These are phyloP conservation scores for Collybia sp. DNA, from an alignment of 768 basidiomycete genomes.

Conservation along the genomic window DNA sequence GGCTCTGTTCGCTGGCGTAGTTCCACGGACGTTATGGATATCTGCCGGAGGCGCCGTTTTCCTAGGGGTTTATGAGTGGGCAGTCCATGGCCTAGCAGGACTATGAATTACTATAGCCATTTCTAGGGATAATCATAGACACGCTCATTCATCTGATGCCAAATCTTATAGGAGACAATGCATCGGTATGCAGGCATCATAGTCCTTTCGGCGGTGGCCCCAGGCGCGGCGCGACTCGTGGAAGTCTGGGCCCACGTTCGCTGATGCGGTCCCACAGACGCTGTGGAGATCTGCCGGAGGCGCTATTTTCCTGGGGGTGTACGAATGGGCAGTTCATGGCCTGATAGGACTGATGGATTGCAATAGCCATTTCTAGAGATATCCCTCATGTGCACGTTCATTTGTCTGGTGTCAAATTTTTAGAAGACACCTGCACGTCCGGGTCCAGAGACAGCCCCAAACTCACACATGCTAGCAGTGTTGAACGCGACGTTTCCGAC, in stretches of 20 bases:
- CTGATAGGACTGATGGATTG: conserved; percentile 27
- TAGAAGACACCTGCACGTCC: too few relatives aligned
- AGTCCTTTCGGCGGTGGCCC: neutral
- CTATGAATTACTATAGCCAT: conserved; percentile 1
- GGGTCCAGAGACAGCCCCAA: too few relatives aligned
- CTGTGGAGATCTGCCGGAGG: conserved; percentile 97
- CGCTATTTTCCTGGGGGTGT: conserved; percentile 95
- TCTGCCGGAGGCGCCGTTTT: conserved; percentile 96
- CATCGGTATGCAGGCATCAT: neutral
- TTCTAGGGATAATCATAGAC: neutral
- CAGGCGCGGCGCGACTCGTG: too few relatives aligned
- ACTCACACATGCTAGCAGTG: too few relatives aligned
- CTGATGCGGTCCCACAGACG: conserved; percentile 87
- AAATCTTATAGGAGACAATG: too few relatives aligned
- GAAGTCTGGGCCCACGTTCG: too few relatives aligned
- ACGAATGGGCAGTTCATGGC: conserved; percentile 71
- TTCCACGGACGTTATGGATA: conserved; percentile 95
- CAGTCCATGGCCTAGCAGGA: conserved; percentile 44
- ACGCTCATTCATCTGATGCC: too few relatives aligned
- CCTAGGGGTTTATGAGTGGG: conserved; percentile 93
- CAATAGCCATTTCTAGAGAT: conserved; percentile 1
- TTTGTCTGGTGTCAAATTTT: too few relatives aligned
- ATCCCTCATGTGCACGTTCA: too few relatives aligned
- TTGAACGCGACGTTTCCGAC: too few relatives aligned
- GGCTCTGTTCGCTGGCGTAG: conserved; percentile 81